Evolutionary conservation across 2,329 filamentous ascomycete species (phyloP).

Genomic region (Thelonectria discophora): DNA sequence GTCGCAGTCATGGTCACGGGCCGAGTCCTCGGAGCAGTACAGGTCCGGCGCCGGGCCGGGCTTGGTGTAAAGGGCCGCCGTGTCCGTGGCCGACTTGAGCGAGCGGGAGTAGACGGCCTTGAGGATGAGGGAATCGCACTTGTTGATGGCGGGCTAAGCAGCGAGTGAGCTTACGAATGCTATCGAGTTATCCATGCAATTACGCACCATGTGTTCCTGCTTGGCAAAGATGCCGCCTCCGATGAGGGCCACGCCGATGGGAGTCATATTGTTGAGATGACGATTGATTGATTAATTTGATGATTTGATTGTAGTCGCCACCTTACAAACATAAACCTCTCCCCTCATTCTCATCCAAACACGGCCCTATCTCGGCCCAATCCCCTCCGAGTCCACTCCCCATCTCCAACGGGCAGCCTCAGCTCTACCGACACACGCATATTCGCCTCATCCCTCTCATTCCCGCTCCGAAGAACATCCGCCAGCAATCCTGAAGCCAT

Average conservation of each 20-base stretch:
- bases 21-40: constrained; percentile 67
- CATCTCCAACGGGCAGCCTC: background rate
- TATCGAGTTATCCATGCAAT: too few relatives aligned
- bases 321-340: background rate
- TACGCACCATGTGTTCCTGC: constrained; percentile 63
- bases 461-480: too few relatives aligned
- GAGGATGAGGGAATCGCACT: constrained; percentile 59
- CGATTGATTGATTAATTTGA: too few relatives aligned
- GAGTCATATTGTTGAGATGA: constrained; percentile 43
- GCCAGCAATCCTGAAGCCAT: background rate
- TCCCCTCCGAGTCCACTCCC: too few relatives aligned
- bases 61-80: constrained; percentile 51
- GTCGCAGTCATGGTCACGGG: constrained; percentile 53
- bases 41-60: constrained; percentile 51
- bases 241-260: constrained; percentile 66
- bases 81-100: constrained; percentile 61
- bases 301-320: background rate
- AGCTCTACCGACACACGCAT: too few relatives aligned
- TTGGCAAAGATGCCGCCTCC: constrained; percentile 71
- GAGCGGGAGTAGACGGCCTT: constrained; percentile 74
- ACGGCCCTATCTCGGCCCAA: constrained; percentile 9
- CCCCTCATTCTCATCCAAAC: background rate
- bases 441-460: too few relatives aligned
- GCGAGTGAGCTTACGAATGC: constrained; percentile 4
- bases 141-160: constrained; percentile 64